Evolutionary conservation across 352 stramenopile species (phyloP), one percentile per base, ranked within the genome.

Genomic region (Globisporangium canariense): DNA sequence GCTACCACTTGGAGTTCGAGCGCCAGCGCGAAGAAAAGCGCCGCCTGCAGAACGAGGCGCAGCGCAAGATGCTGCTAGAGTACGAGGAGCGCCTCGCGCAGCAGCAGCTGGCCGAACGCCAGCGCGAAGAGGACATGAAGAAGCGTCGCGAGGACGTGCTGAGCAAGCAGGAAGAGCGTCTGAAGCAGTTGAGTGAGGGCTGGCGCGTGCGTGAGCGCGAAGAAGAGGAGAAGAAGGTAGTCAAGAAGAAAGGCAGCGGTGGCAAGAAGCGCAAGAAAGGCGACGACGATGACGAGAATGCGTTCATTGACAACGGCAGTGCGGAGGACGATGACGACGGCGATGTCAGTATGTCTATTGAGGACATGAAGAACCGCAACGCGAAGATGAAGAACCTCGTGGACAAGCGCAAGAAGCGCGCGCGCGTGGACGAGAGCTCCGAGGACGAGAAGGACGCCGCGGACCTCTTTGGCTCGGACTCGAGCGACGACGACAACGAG

Each of bases 331-430:
- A 93, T 7, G 77, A 83, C 9, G 74, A 83, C 25, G 84, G 74
- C 6, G 81, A 80, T 51, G 73, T 64, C 32, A 75, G 74, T 54
- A 90, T 95, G 76, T 93, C 84, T 30, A 93, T 95, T 47, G 86
- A 93, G 66, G 86, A 95, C 70, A 95, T 95, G 87, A 93, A 95
- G 77, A 93, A 95, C 74, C 86, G 86, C 57, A 93, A 93, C 54
- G 63, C 74, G 20, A 95, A 86, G 58, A 90, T 93, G 75, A 93
- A 93, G 75, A 91, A 89, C 43, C 68, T 95, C 30, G 77, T 88
- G 30, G 86, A 91, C 53, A 96, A 96, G 73, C 84, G 86, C 50
- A 88, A 88, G 68, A 94, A 94, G 71, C 81, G 81, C 22, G 76
- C 80, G 7, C 69, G 71, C 18, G 60, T 71, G 47, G 75, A 76